These are phyloP conservation scores for Phyllosticta citriasiana DNA, from an alignment of 2,329 filamentous ascomycete genomes.

Conservation along the genomic window DNA sequence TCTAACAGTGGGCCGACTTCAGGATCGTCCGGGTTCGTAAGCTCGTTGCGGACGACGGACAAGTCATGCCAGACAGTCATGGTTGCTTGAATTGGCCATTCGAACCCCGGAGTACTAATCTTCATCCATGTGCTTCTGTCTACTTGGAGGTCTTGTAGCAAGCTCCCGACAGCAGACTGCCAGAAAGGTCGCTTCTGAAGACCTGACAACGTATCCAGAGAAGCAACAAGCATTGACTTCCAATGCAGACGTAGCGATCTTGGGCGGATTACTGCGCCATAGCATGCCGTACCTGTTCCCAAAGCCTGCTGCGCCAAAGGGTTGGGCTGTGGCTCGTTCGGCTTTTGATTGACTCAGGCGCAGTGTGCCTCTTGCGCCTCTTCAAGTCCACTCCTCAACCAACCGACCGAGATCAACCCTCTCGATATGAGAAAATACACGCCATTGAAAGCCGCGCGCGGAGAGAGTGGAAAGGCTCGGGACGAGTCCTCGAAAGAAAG, in stretches of 20 bases:
- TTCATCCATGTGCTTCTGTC: not conserved
- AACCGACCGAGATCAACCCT: not conserved
- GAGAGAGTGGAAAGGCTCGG: not conserved
- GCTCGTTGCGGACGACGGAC: not conserved
- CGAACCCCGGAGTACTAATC: not conserved
- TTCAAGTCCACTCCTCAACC: not conserved
- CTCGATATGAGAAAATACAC: not conserved
- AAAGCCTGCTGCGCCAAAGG: not conserved
- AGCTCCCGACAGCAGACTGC: not conserved
- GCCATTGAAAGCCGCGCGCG: not conserved
- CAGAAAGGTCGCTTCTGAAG: not conserved
- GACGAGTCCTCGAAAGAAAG: not conserved
- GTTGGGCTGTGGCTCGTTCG: not conserved
- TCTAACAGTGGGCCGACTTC: not conserved
- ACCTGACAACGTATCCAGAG: not conserved
- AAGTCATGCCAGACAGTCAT: not conserved
- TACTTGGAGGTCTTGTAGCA: not conserved
- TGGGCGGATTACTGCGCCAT: not conserved
- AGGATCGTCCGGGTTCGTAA: not conserved
- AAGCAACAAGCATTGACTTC: not conserved
- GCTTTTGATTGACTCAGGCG: not conserved
- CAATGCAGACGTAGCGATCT: not conserved
- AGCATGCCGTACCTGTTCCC: not conserved
- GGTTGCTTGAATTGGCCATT: not conserved
- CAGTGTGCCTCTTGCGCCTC: not conserved